Base-by-base conservation (phyloP, 805 yeast species). In the Hanseniaspora mollemarum region DNA sequence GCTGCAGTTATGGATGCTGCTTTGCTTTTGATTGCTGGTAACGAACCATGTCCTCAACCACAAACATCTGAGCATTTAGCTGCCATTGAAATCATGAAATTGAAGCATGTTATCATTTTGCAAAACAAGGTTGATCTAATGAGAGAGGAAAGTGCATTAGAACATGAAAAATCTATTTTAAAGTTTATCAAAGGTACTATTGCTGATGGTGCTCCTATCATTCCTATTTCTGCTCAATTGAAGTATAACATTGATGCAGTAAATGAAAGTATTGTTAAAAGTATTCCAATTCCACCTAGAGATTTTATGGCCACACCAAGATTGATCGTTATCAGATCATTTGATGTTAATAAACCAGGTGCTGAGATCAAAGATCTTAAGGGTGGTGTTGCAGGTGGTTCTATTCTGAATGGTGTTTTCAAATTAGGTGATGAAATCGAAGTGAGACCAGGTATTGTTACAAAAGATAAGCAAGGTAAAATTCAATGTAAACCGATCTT, bases 1-100 rank as follows among this genome's bases (percentile, higher is more conserved):
- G 99, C 99, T 33, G 99, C 99, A 16, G 99, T 92, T 57, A 92
- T 92, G 99, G 99, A 92, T 71, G 99, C 99, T 52, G 99, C 99
- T 2, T 74, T 92, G 55, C 74, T 92, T 64, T 76, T 92, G 58
- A 82, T 92, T 65, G 99, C 98, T 26, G 98, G 97, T 70, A 92
- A 92, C 67, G 99, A 92, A 76, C 80, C 95, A 51, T 92, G 99
- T 75, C 99, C 99, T 55, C 99, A 92, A 74, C 99, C 99, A 40
- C 99, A 92, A 74, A 92, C 99, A 16, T 83, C 95, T 13, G 99
- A 92, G 73, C 99, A 92, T 75, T 77, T 92, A 71, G 99, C 99
- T 46, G 99, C 99, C 56, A 92, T 92, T 63, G 98, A 92, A 74
- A 92, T 94, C 68, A 92, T 92, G 99, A 90, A 90, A 67, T 81